Evolutionary conservation across 1,284 basidiomycete species (phyloP), one percentile per base, ranked within the genome.

Genomic region (Fomitopsis pinicola): DNA sequence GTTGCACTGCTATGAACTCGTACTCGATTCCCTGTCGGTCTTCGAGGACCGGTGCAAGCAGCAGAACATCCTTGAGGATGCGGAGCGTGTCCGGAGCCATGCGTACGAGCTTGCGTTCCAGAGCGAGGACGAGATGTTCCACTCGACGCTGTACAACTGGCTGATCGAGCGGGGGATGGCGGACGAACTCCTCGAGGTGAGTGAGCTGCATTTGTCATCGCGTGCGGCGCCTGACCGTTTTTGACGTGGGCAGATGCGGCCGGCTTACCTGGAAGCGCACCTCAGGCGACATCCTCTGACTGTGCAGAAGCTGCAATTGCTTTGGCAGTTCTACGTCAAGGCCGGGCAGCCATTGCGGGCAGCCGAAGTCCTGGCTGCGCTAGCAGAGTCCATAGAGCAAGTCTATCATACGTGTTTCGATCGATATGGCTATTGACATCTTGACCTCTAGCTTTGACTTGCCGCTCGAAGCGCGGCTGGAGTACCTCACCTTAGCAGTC

Each of bases 261-360:
- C 93, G 3, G 80, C 85, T 12, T 95, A 88, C 74, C 81, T 99
- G 55, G 97, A 98, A 76, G 84, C 86, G 14, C 95, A 97, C 76
- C 85, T 99, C 35, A 82, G 83, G 64, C 84, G 91, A 62, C 91
- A 92, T 62, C 94, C 95, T n/a, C 76, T 83, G 2, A 89, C 88
- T 0, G 85, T 90, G 10, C 82, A 91, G 66, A 93, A 97, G 72
- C 90, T 88, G 68, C 94, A 99, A 71, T 75, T 99, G 6, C 77
- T 99, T 4, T 99, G 97, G 97, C 94, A 98, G 71, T 97, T 92
- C 76, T 97, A 98, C 71, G 94, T 97, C 55, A 93, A 96, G 69
- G 90, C 92, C 68, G 91, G 92, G 0, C 89, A 94, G 66, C 91
- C 91, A 58, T 74, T 94, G 52, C 82, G 88, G 44, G 97, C 97